These are phyloP conservation scores for Mallotus nudiflorus DNA, from an alignment of 345 rosid species.

Conservation along the genomic window DNA sequence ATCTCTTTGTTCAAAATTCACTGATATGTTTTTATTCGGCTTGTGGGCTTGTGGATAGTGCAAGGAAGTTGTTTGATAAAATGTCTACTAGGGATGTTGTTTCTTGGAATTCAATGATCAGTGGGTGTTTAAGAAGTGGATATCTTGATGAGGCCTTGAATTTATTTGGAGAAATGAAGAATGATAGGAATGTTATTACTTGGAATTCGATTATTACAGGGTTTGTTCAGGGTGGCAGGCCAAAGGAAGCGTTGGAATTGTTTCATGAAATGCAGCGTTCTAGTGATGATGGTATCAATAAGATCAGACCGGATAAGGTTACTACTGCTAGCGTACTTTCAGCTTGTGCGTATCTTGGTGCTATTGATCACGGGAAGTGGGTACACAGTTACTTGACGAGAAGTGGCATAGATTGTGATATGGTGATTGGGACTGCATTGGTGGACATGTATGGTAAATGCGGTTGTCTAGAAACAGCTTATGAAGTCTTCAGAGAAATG, in stretches of 20 bases:
- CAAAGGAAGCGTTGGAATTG: conserved; percentile 50
- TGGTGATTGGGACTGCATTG: conserved; percentile 51
- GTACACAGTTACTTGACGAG: conserved; percentile 45
- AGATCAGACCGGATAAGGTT: conserved; percentile 49
- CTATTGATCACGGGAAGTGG: conserved; percentile 55
- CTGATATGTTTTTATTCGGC: conserved; percentile 36
- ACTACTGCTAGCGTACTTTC: conserved; percentile 55
- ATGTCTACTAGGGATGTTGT: conserved; percentile 49
- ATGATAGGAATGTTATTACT: conserved; percentile 36
- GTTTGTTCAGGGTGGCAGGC: conserved; percentile 51
- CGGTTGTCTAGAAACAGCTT: conserved; percentile 48
- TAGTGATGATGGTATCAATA: conserved; percentile 7
- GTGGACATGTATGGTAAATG: conserved; percentile 74
- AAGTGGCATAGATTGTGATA: conserved; percentile 48
- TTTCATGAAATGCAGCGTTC: conserved; percentile 50
- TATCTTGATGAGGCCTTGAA: conserved; percentile 42
- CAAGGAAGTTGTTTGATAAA: conserved; percentile 57
- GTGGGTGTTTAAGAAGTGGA: conserved; percentile 52
- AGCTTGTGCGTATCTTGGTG: conserved; percentile 66
- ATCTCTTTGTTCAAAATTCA: conserved; percentile 51
- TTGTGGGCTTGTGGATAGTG: conserved; percentile 26
- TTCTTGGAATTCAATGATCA: conserved; percentile 58
- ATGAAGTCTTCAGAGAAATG: conserved; percentile 45
- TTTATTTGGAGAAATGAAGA: conserved; percentile 42
- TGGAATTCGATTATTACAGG: conserved; percentile 68